Conservation (phyloP, 192 early-diverging fungal species). For the Ambispora gerdemannii region DNA sequence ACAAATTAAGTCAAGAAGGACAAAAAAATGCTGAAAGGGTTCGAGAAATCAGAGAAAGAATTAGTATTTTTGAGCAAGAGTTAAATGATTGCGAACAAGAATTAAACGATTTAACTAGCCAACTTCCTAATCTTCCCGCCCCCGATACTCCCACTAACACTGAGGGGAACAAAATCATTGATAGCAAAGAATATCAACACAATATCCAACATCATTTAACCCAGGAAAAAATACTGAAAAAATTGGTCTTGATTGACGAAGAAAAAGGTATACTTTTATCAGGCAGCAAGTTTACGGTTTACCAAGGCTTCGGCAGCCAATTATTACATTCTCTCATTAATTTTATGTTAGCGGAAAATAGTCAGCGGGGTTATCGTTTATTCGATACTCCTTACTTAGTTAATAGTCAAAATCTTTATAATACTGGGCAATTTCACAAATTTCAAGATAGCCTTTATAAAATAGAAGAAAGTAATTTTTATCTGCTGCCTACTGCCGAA, state of each 20-base stretch:
- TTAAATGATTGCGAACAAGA: not conserved
- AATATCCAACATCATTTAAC: constrained; percentile 19
- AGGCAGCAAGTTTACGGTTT: constrained; percentile 15
- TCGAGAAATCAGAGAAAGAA: not conserved
- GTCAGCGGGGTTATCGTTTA: constrained; percentile 12
- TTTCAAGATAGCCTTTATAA: constrained; percentile 16
- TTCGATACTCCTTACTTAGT: constrained; percentile 18
- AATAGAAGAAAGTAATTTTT: constrained; percentile 10
- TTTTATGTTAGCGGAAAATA: constrained; percentile 5
- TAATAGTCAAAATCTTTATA: not conserved
- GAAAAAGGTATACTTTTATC: constrained; percentile 14
- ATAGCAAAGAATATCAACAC: constrained; percentile 1
- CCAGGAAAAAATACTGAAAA: constrained; percentile 17
- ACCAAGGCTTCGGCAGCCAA: constrained; percentile 4
- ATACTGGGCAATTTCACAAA: constrained; percentile 17
- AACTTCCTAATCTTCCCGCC: constrained; percentile 24
- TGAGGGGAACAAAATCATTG: constrained; percentile 17
- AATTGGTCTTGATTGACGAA: constrained; percentile 8
- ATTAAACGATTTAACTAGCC: not conserved
- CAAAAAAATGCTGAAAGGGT: constrained; percentile 6
- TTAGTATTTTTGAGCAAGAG: not conserved
- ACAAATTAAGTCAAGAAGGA: constrained; percentile 7
- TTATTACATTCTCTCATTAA: constrained; percentile 9
- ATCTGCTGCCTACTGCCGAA: constrained; percentile 2
- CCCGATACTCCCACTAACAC: constrained; percentile 16